These are phyloP conservation scores for Gossypium gossypioides DNA, from an alignment of 441 rosid species.

Conservation along the genomic window DNA sequence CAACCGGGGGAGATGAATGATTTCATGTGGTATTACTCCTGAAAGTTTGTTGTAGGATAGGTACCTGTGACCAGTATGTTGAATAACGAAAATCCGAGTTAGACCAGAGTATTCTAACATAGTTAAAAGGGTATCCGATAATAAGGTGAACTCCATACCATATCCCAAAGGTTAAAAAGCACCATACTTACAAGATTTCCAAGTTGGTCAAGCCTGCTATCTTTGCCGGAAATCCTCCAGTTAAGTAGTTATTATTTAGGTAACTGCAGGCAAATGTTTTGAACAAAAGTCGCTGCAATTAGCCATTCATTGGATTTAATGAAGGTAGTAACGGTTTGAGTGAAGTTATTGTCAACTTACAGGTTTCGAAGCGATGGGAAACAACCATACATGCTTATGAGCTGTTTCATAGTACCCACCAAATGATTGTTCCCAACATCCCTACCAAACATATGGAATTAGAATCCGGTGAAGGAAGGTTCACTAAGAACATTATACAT, in stretches of 20 bases:
- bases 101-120: neutral
- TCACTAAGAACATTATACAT: neutral
- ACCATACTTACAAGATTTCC: conserved; percentile 65
- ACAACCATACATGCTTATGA: conserved; percentile 57
- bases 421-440: conserved; percentile 81
- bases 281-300: neutral
- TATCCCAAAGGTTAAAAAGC: neutral
- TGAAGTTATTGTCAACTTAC: conserved; percentile 31
- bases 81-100: neutral
- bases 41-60: conserved; percentile 68
- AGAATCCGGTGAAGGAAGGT: neutral
- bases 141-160: neutral
- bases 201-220: conserved; percentile 63
- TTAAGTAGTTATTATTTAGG: conserved; percentile 69
- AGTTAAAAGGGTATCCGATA: neutral
- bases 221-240: conserved; percentile 72
- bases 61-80: conserved; percentile 34
- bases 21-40: conserved; percentile 55
- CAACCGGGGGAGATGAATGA: conserved; percentile 55
- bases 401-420: conserved; percentile 75
- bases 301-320: neutral
- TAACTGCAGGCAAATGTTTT: conserved; percentile 34
- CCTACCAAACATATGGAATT: conserved; percentile 27
- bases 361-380: conserved; percentile 78
- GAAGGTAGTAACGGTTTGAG: neutral